Evolutionary conservation across 2,329 filamentous ascomycete genomes (phyloP).

Genomic region (Tolypocladium tundrense): DNA sequence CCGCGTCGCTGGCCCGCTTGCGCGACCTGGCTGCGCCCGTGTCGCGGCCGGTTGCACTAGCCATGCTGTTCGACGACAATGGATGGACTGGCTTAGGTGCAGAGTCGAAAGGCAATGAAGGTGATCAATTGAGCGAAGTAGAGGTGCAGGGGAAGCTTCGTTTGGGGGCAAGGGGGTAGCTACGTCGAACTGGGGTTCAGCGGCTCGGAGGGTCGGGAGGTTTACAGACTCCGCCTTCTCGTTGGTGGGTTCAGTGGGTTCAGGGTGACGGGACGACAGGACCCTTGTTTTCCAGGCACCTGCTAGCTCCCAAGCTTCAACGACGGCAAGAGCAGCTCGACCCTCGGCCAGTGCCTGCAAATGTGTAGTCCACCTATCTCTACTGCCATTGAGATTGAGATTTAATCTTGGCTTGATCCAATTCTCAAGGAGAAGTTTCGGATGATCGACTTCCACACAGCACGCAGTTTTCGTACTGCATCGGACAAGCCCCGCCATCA

Average conservation of each 20-base stretch:
- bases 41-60: slow-evolving; percentile 17
- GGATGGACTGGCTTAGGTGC: not conserved
- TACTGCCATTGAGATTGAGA: too few relatives aligned
- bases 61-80: slow-evolving; percentile 12
- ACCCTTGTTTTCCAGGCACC: not conserved
- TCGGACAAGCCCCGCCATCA: not conserved
- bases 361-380: not conserved
- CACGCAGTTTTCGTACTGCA: not conserved
- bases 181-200: not conserved
- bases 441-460: not conserved
- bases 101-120: not conserved
- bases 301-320: not conserved
- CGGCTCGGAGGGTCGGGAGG: not conserved
- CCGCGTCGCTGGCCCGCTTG: slow-evolving; percentile 33
- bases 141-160: not conserved
- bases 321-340: not conserved
- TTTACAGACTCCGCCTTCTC: not conserved
- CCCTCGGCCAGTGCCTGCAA: not conserved
- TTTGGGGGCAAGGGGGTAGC: not conserved
- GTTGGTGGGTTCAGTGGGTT: not conserved
- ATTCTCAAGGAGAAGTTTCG: too few relatives aligned
- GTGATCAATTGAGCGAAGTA: not conserved
- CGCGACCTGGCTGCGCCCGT: slow-evolving; percentile 21
- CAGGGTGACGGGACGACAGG: too few relatives aligned
- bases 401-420: too few relatives aligned